Evolutionary conservation across 108 stramenopile species (phyloP), one percentile per base, ranked within the genome.

Genomic region (Aurantiochytrium sp.): DNA sequence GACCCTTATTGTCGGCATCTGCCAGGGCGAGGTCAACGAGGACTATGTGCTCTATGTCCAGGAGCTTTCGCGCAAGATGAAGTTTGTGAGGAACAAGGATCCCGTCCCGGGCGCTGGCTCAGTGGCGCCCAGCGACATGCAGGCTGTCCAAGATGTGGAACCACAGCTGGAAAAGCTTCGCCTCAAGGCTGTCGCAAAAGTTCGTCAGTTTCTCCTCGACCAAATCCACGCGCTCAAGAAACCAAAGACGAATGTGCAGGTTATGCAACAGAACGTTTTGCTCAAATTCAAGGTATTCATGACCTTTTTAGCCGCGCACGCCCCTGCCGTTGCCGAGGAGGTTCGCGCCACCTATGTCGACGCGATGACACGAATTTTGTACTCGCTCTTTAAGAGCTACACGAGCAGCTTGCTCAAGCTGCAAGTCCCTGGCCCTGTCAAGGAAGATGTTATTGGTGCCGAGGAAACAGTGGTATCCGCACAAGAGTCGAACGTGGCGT

Each of bases 231-330:
- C 90, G 58, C 89, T 95, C 10, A 89, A 95, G 72, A 93, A 94
- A 87, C 95, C 97, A 88, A 95, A 97, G 91, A 98, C 98, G 18
- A 98, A 99, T 91, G 95, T 99, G 88, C 96, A 97, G 44, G 98
- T 98, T 92, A 94, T 99, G 69, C 99, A 99, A 91, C 95, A 96
- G 45, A 95, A 97, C 90, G 95, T 95, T 21, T 93, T 99, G 72
- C 92, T 99, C 58, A 95, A 96, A 72, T 97, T 97, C 90, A 92
- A 95, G 43, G 92, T 94, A 60, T 89, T 99, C 89, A 92, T 96
- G 73, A 95, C 97, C 44, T 99, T 99, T 92, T 88, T 99, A 59
- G 72, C 92, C 87, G 93, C 95, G 25, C 96, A 98, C 45, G 93
- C 94, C 19, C 97, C 97, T 6, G 94, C 96, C 28, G 96, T 97